Evolutionary conservation across 192 early-diverging fungal species (phyloP).

Genomic region (Coemansia sp.): DNA sequence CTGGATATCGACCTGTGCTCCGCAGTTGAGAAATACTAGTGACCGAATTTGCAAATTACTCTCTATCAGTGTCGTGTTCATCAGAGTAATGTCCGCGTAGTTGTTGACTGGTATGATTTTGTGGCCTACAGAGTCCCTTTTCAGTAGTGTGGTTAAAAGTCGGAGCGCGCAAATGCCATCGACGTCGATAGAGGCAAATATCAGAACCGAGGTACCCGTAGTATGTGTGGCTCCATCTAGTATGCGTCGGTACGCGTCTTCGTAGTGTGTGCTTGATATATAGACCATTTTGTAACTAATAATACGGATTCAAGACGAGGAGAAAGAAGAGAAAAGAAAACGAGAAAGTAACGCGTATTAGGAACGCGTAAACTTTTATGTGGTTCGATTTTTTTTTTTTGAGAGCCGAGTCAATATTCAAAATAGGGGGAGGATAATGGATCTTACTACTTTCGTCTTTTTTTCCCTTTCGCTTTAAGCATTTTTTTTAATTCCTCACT

Average conservation of each 20-base stretch:
- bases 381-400: background rate
- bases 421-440: too few relatives aligned
- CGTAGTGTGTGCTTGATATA: conserved; percentile 53
- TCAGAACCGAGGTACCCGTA: conserved; percentile 57
- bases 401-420: background rate
- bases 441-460: background rate
- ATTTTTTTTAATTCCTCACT: background rate
- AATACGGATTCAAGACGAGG: background rate
- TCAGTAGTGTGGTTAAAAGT: conserved; percentile 77
- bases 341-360: background rate
- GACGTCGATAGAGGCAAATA: conserved; percentile 78
- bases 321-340: background rate
- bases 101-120: conserved; percentile 78
- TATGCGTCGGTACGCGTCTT: conserved; percentile 62
- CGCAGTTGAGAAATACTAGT: conserved; percentile 86
- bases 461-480: background rate
- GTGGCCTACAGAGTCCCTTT: conserved; percentile 79
- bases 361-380: background rate
- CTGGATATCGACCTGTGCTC: conserved; percentile 73
- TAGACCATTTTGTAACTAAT: conserved; percentile 56
- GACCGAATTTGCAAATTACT: conserved; percentile 65
- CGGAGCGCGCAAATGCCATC: conserved; percentile 83
- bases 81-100: conserved; percentile 62
- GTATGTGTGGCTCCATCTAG: conserved; percentile 29
- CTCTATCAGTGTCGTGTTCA: conserved; percentile 60